Percentiles rank a stretch among this genome's conserved stretches.
Conservation (phyloP, 148 eudicot species). For the Vaccinium macrocarpon region DNA sequence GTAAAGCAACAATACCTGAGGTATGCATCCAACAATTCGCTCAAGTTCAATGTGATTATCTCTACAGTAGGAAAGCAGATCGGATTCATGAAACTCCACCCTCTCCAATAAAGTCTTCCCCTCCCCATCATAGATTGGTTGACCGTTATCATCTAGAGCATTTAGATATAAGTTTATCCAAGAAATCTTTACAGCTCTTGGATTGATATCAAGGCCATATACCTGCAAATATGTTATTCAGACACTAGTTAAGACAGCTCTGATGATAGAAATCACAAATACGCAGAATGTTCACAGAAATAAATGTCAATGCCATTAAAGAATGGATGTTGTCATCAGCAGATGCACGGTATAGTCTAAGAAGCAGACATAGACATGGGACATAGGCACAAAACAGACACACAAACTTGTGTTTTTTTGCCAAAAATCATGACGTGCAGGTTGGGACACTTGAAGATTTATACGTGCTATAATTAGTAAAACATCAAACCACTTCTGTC, state of each 20-base stretch:
- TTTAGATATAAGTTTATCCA: conserved; percentile 94
- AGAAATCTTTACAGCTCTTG: conserved; percentile 88
- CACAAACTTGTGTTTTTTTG: no score
- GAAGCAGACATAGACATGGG: no score
- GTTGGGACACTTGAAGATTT: no score
- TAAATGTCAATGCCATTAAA: not conserved
- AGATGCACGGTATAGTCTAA: no score
- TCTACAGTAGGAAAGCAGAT: conserved; percentile 79
- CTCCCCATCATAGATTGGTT: conserved; percentile 79
- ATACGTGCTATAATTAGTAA: no score
- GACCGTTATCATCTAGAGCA: conserved; percentile 90
- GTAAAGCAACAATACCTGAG: conserved; percentile 52
- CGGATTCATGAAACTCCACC: conserved; percentile 93
- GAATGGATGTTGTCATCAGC: not conserved
- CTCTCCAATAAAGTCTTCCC: conserved; percentile 86
- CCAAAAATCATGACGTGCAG: no score
- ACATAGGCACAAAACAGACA: no score
- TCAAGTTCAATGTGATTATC: conserved; percentile 83
- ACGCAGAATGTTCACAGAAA: not conserved
- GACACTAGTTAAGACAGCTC: not conserved
- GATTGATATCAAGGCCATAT: conserved; percentile 96
- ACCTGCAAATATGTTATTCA: conserved; percentile 46
- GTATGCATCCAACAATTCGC: conserved; percentile 98
- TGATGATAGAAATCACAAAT: not conserved
- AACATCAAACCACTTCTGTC: no score